Percentiles rank a stretch among this genome's conserved stretches.
Evolutionary conservation across 495 filamentous ascomycete genomes (phyloP).

Genomic region (Penicillium ucsense): DNA sequence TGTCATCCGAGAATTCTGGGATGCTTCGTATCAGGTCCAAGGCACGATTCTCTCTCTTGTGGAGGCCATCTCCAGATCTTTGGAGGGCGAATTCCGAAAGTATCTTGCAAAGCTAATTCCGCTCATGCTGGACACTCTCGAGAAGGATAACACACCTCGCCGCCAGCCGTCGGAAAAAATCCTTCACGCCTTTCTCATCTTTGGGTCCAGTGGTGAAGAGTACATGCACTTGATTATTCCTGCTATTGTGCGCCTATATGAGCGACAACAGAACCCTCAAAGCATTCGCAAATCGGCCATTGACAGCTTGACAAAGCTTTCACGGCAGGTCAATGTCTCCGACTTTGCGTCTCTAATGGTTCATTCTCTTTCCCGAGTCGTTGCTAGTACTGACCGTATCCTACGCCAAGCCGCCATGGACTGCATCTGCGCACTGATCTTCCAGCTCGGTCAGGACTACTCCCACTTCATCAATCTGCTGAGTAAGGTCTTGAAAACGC

Average conservation of each 20-base stretch:
- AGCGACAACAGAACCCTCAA: constrained; percentile 67
- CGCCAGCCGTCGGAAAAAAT: constrained; percentile 77
- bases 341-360: constrained; percentile 94
- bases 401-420: constrained; percentile 83
- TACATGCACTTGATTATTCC: constrained; percentile 99
- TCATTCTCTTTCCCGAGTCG: constrained; percentile 74
- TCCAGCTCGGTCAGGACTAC: constrained; percentile 92
- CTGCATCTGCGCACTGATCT: constrained; percentile 88
- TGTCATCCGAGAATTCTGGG: constrained; percentile 81
- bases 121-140: constrained; percentile 86
- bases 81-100: constrained; percentile 95
- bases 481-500: constrained; percentile 57
- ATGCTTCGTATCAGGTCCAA: constrained; percentile 62
- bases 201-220: constrained; percentile 92
- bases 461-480: constrained; percentile 85
- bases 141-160: constrained; percentile 65
- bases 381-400: constrained; percentile 58
- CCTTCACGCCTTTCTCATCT: constrained; percentile 88
- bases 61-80: constrained; percentile 81
- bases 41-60: constrained; percentile 83
- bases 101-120: constrained; percentile 84
- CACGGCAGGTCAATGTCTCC: constrained; percentile 91
- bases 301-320: constrained; percentile 90
- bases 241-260: constrained; percentile 85
- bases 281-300: constrained; percentile 80